phyloP scores from a whole-genome alignment of 441 rosid genomes.

The Pelargonium cotyledonis region DNA sequence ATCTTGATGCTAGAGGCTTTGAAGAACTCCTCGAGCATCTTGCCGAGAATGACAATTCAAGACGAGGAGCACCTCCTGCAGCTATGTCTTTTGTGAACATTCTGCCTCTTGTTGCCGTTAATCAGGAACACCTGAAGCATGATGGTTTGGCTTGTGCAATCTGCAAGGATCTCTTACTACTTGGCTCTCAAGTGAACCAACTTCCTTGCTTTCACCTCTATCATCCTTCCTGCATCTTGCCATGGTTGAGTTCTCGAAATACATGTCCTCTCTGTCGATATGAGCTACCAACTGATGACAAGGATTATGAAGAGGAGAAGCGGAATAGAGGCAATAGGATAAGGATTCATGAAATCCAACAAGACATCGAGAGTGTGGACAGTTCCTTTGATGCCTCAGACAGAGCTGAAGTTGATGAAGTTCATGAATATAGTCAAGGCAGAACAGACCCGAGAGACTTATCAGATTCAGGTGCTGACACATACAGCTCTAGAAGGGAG shows the following conservation, averaged over 20 bases:
- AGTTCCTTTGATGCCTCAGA: constrained; percentile 38
- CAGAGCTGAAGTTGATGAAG: constrained; percentile 39
- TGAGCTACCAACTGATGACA: constrained; percentile 87
- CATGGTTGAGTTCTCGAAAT: constrained; percentile 78
- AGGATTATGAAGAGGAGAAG: constrained; percentile 71
- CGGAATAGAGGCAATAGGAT: constrained; percentile 23
- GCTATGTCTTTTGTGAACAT: constrained; percentile 48
- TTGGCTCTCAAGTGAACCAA: constrained; percentile 53
- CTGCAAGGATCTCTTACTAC: constrained; percentile 65
- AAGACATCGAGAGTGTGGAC: constrained; percentile 35
- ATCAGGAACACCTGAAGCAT: constrained; percentile 41
- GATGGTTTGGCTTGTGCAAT: constrained; percentile 64
- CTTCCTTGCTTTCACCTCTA: constrained; percentile 88
- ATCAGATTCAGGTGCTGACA: constrained; percentile 14
- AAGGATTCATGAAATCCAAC: constrained; percentile 29
- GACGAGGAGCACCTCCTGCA: constrained; percentile 93
- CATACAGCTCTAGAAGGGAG: constrained; percentile 18
- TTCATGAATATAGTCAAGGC: constrained; percentile 22
- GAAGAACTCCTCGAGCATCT: constrained; percentile 71
- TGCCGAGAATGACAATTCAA: constrained; percentile 61
- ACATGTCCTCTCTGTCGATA: constrained; percentile 90
- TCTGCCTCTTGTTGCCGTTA: constrained; percentile 49
- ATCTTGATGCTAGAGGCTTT: constrained; percentile 59
- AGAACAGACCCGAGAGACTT: constrained; percentile 25
- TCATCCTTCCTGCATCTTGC: constrained; percentile 71